phyloP scores from a whole-genome alignment of 805 yeast species.

The Kodamaea jinghongensis region DNA sequence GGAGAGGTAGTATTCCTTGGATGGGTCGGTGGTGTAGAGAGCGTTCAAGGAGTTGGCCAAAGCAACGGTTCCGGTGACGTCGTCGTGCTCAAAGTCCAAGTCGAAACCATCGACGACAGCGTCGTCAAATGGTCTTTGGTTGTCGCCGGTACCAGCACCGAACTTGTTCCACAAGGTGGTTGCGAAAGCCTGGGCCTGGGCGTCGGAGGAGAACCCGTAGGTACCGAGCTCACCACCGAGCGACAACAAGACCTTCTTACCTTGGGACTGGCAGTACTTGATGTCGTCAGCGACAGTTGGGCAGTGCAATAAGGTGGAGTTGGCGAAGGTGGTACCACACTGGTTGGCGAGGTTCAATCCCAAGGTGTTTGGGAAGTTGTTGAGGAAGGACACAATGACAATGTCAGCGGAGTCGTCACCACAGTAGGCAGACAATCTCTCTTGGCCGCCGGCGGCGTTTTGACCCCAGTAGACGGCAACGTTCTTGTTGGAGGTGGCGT shows the following conservation, averaged over 20 bases:
- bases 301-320: constrained; percentile 4
- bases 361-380: constrained; percentile 47
- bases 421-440: constrained; percentile 53
- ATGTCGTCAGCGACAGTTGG: constrained; percentile 4
- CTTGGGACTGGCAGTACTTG: constrained; percentile 41
- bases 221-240: constrained; percentile 49
- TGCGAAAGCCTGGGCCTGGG: constrained; percentile 58
- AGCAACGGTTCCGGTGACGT: constrained; percentile 30
- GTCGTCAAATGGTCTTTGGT: constrained; percentile 7
- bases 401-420: constrained; percentile 66
- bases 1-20: constrained; percentile 28
- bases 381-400: constrained; percentile 67
- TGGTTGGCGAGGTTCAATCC: constrained; percentile 20
- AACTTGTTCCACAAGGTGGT: constrained; percentile 38
- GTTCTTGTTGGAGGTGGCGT: constrained; percentile 46
- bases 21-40: constrained; percentile 23
- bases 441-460: constrained; percentile 52
- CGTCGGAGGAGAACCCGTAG: constrained; percentile 40
- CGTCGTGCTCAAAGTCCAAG: constrained; percentile 16
- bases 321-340: constrained; percentile 4
- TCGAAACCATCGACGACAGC: constrained; percentile 33
- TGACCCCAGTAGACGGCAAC: constrained; percentile 92
- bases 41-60: constrained; percentile 22
- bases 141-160: constrained; percentile 23
- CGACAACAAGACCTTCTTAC: constrained; percentile 33